These are phyloP conservation scores for Sechiopsis laciniata DNA, from an alignment of 306 rosid species.

Conservation along the genomic window DNA sequence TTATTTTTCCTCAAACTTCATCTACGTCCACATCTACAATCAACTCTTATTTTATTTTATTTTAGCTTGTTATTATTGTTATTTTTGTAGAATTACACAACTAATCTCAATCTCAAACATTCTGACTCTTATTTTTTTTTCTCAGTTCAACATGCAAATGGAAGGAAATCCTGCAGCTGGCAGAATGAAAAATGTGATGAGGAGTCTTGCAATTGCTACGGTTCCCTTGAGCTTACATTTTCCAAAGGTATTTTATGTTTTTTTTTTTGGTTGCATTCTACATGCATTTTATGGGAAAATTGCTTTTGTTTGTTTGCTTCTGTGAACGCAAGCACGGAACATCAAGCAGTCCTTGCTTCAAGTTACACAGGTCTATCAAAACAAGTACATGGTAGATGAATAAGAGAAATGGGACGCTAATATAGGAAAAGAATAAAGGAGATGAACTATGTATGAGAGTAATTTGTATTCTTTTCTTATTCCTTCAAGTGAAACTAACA, in stretches of 20 bases:
- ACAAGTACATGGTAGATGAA: too few species aligned
- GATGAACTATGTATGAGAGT: too few species aligned
- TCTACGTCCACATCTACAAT: neutral
- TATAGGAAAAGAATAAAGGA: too few species aligned
- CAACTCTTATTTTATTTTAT: neutral
- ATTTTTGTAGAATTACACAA: neutral
- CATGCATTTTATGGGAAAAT: neutral
- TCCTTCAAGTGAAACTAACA: too few species aligned
- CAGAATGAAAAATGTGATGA: slow-evolving; percentile 72
- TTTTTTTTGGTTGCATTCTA: neutral
- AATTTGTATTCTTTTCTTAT: too few species aligned
- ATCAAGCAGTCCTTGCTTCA: slow-evolving; percentile 1
- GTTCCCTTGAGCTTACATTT: slow-evolving; percentile 80
- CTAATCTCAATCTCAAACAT: neutral
- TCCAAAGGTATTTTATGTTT: slow-evolving; percentile 55
- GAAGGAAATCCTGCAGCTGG: slow-evolving; percentile 80
- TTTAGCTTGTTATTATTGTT: too few species aligned
- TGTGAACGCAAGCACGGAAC: neutral
- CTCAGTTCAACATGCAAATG: slow-evolving; percentile 74
- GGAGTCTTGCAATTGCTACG: slow-evolving; percentile 72
- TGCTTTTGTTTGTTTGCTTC: neutral
- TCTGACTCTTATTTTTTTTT: slow-evolving; percentile 19
- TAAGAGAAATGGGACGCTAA: too few species aligned
- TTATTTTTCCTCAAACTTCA: neutral
- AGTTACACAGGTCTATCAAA: too few species aligned